Percentiles rank a stretch among this genome's conserved stretches.
These are phyloP conservation scores for Cucurbita maxima DNA, from an alignment of 306 rosid genomes.

Conservation along the genomic window DNA sequence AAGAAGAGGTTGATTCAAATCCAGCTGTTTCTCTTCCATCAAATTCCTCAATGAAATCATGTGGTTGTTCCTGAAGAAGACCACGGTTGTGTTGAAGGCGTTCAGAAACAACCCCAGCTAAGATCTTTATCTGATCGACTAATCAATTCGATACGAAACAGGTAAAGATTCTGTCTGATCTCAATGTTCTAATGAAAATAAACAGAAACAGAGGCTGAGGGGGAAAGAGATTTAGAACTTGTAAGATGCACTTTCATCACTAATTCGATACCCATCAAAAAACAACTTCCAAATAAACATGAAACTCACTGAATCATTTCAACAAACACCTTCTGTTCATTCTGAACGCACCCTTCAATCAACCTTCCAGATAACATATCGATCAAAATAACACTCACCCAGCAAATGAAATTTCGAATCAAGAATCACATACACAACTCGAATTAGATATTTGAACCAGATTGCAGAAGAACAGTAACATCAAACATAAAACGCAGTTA, in stretches of 20 bases:
- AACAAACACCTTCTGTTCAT: neutral
- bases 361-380: neutral
- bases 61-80: neutral
- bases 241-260: neutral
- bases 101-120: neutral
- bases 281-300: neutral
- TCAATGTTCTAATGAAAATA: neutral
- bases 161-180: neutral
- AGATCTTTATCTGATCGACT: neutral
- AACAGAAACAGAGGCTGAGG: neutral
- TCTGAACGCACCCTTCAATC: neutral
- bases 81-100: neutral
- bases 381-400: neutral
- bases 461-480: neutral
- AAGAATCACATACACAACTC: neutral
- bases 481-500: neutral
- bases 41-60: conserved; percentile 22
- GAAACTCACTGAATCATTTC: neutral
- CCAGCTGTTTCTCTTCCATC: conserved; percentile 75
- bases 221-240: neutral
- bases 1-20: conserved; percentile 68
- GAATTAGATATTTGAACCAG: neutral
- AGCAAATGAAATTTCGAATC: neutral
- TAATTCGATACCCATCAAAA: neutral
- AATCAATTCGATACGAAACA: neutral